These are phyloP conservation scores for Wickerhamomyces strasburgensis DNA, from an alignment of 805 yeast genomes.

Conservation along the genomic window DNA sequence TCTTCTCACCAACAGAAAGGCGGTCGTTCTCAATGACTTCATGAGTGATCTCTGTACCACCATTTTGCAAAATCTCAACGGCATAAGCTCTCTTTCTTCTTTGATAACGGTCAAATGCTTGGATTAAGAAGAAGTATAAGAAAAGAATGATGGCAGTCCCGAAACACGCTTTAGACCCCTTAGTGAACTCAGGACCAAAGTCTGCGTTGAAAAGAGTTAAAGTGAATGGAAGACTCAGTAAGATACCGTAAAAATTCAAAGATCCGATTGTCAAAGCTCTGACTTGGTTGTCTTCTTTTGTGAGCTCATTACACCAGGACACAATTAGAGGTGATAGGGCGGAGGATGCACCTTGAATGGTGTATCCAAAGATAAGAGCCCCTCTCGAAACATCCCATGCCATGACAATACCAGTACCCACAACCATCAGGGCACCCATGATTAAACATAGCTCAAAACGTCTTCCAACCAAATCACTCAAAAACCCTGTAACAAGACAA, in stretches of 20 bases:
- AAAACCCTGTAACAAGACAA: constrained; percentile 14
- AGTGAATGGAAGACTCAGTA: constrained; percentile 16
- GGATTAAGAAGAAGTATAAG: constrained; percentile 14
- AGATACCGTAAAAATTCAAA: constrained; percentile 16
- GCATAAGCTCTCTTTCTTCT: constrained; percentile 15
- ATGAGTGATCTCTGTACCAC: too few species aligned
- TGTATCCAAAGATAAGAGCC: constrained; percentile 16
- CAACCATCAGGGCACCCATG: constrained; percentile 7
- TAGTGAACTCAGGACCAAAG: constrained; percentile 14
- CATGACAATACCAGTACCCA: constrained; percentile 17
- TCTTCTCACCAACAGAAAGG: too few species aligned
- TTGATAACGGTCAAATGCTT: constrained; percentile 20
- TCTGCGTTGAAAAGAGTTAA: constrained; percentile 17
- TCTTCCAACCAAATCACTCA: constrained; percentile 16
- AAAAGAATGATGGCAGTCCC: constrained; percentile 8
- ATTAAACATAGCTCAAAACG: constrained; percentile 12
- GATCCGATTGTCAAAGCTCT: constrained; percentile 22
- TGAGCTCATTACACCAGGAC: constrained; percentile 23
- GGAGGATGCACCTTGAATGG: constrained; percentile 13
- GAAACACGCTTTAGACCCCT: constrained; percentile 15
- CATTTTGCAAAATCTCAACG: too few species aligned
- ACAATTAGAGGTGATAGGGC: constrained; percentile 18
- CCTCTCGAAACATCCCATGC: constrained; percentile 15
- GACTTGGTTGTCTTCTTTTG: constrained; percentile 22
- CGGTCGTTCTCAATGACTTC: too few species aligned